Conservation (phyloP, 257 asterid species). For the Ophiorrhiza pumila region DNA sequence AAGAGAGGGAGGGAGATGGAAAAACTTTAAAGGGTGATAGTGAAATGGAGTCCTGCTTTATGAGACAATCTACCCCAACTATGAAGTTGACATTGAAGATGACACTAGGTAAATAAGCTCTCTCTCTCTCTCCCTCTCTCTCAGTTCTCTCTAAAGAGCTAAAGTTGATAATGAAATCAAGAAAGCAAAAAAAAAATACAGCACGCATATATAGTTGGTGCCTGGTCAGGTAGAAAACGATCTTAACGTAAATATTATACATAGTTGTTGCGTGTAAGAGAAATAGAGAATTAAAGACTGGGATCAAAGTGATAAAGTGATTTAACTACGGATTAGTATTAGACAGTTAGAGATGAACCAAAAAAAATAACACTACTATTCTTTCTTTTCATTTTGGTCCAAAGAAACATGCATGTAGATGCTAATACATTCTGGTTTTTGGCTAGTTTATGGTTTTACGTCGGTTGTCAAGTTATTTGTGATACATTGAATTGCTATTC, state of each 20-base stretch:
- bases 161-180: background rate
- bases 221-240: conserved; percentile 11
- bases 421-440: no score
- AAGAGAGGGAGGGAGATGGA: conserved; percentile 15
- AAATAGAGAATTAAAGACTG: background rate
- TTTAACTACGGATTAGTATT: no score
- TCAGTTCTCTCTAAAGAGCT: background rate
- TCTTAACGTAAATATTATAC: conserved; percentile 1
- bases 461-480: no score
- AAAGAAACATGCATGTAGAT: no score
- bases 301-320: background rate
- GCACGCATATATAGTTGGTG: background rate
- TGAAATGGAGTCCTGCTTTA: conserved; percentile 31
- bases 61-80: conserved; percentile 32
- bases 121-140: background rate
- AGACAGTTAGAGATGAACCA: background rate
- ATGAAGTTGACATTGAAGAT: conserved; percentile 33
- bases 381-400: no score
- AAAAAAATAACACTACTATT: no score
- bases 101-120: conserved; percentile 16
- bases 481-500: no score
- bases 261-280: background rate
- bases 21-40: conserved; percentile 24
- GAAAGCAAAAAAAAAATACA: background rate
- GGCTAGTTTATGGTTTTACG: no score